These are phyloP conservation scores for Cercophora sp. DNA, from an alignment of 495 filamentous ascomycete genomes.

Conservation along the genomic window DNA sequence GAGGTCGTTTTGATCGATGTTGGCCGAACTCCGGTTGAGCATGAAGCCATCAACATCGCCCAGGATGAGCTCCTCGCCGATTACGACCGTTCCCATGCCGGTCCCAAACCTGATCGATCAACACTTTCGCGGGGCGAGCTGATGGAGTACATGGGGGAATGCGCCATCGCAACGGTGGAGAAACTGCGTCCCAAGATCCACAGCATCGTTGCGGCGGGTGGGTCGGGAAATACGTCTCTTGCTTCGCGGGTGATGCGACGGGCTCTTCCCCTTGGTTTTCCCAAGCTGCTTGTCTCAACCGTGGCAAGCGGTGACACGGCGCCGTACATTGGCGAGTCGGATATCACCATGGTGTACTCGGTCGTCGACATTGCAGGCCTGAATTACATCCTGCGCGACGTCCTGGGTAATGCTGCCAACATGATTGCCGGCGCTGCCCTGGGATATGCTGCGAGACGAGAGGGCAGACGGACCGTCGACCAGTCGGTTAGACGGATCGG, in stretches of 20 bases:
- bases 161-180: slow-evolving; percentile 33
- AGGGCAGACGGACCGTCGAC: no score
- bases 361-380: slow-evolving; percentile 66
- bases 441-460: slow-evolving; percentile 32
- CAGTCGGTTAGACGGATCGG: slow-evolving; percentile 46
- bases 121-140: slow-evolving; percentile 28
- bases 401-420: slow-evolving; percentile 58
- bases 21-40: slow-evolving; percentile 39
- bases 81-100: slow-evolving; percentile 2
- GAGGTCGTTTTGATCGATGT: slow-evolving; percentile 54
- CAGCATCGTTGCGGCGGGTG: slow-evolving; percentile 54
- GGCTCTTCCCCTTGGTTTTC: slow-evolving; percentile 57
- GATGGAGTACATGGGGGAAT: slow-evolving; percentile 46
- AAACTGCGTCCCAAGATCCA: slow-evolving; percentile 44
- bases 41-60: slow-evolving; percentile 45
- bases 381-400: slow-evolving; percentile 52
- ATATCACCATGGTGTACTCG: slow-evolving; percentile 66
- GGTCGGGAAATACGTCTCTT: slow-evolving; percentile 56
- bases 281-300: slow-evolving; percentile 67
- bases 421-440: slow-evolving; percentile 54
- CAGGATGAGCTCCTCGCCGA: slow-evolving; percentile 29
- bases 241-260: slow-evolving; percentile 54
- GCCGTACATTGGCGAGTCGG: slow-evolving; percentile 57
- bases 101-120: slow-evolving; percentile 31
- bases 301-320: slow-evolving; percentile 59